Percentiles rank a stretch among this genome's conserved stretches.
These are phyloP conservation scores for Auricularia cornea DNA, from an alignment of 768 basidiomycete genomes.

Conservation along the genomic window DNA sequence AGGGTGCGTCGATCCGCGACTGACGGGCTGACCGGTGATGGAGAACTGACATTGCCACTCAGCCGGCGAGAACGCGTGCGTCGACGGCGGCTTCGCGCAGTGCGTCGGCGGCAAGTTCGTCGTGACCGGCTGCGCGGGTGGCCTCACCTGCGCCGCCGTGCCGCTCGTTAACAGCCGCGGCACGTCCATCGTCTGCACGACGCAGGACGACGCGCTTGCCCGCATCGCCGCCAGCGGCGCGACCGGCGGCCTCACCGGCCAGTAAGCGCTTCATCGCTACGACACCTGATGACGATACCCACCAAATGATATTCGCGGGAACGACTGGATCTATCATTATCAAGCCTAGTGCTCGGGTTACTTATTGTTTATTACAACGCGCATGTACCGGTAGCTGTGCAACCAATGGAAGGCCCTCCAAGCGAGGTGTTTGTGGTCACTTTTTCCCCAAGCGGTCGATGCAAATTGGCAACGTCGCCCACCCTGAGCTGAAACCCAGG, in stretches of 20 bases:
- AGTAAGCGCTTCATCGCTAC: background rate
- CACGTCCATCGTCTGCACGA: slow-evolving; percentile 45
- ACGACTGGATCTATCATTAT: background rate
- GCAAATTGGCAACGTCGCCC: no score
- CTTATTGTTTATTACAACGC: background rate
- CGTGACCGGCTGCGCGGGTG: slow-evolving; percentile 20
- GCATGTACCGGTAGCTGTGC: background rate
- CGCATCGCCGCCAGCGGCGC: slow-evolving; percentile 42
- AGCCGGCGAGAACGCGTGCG: slow-evolving; percentile 40
- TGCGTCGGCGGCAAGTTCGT: slow-evolving; percentile 35
- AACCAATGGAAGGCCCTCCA: background rate
- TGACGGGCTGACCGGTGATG: background rate
- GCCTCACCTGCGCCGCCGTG: slow-evolving; percentile 38
- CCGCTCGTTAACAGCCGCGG: slow-evolving; percentile 43
- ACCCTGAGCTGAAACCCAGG: no score
- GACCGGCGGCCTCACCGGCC: slow-evolving; percentile 33
- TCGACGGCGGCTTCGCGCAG: slow-evolving; percentile 46
- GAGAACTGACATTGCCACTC: slow-evolving; percentile 15
- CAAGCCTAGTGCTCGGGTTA: background rate
- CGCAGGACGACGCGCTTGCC: slow-evolving; percentile 35
- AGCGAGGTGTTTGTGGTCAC: background rate
- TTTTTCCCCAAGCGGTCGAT: no score
- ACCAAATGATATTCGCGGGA: background rate
- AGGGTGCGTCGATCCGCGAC: slow-evolving; percentile 6
- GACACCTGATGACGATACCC: background rate